Conservation (phyloP, 2,329 filamentous ascomycete genomes). For the Scedosporium boydii region DNA sequence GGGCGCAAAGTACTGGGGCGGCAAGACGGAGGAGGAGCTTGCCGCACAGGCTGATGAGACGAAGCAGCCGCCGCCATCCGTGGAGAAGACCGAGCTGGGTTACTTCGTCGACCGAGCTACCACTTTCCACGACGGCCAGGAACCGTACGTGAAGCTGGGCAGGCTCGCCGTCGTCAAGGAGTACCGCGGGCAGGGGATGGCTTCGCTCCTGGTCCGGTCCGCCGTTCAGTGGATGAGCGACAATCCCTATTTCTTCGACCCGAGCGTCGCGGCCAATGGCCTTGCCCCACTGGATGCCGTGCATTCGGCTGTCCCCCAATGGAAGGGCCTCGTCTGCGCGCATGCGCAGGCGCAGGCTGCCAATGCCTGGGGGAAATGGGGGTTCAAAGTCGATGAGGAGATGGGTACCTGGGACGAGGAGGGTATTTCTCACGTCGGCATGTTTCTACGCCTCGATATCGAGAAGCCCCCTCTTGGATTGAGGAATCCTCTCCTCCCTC, state of each 20-base stretch:
- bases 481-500: not conserved
- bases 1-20: slow-evolving; percentile 38
- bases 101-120: slow-evolving; percentile 32
- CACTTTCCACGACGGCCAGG: slow-evolving; percentile 47
- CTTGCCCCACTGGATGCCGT: slow-evolving; percentile 32
- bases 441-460: slow-evolving; percentile 50
- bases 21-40: slow-evolving; percentile 23
- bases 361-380: slow-evolving; percentile 58
- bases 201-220: slow-evolving; percentile 54
- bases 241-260: slow-evolving; percentile 48
- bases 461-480: not conserved
- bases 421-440: slow-evolving; percentile 75
- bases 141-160: slow-evolving; percentile 77
- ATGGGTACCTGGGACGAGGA: slow-evolving; percentile 78
- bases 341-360: slow-evolving; percentile 67
- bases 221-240: slow-evolving; percentile 58
- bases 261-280: slow-evolving; percentile 32
- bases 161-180: slow-evolving; percentile 60
- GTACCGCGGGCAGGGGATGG: slow-evolving; percentile 58
- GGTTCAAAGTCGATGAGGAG: slow-evolving; percentile 62
- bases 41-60: slow-evolving; percentile 11
- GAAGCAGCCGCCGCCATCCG: slow-evolving; percentile 12
- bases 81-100: slow-evolving; percentile 12
- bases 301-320: slow-evolving; percentile 38
- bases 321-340: slow-evolving; percentile 66